Base-by-base conservation (phyloP, 208 protist genomes). In the Naegleria gruberi region DNA sequence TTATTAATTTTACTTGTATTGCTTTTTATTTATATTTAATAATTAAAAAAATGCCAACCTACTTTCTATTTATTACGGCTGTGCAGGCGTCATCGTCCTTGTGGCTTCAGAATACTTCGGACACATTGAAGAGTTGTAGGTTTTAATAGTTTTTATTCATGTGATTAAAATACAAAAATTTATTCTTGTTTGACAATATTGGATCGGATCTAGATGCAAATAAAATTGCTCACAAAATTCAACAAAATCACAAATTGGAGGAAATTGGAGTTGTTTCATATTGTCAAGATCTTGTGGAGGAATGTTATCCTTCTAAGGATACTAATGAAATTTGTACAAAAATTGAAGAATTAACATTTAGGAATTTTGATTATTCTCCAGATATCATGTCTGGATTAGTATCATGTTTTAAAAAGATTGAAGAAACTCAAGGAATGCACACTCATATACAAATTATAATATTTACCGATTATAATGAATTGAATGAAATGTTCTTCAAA, bases 361-460 rank as follows among this genome's bases (percentile, higher is more conserved):
- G 12, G 8, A 1, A 37, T 15, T 19, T 37, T 12, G 65, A 77
- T 37, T 37, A 15, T 37, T 0, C 30, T 37, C 0, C 6, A 8
- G 8, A 19, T 37, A n/a, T 77, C 12, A 77, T 77, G 65, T 37
- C 19, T 77, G 65, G 65, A 77, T 8, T 77, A 37, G 30, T 77
- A 12, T 30, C 30, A 7, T 77, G 65, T 37, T 77, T 77, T 77
- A 37, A 77, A 77, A 30, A 77, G 6, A 37, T 77, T 77, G 65
- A 77, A 77, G 65, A 77, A 77, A 37, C 17, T n/a, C 65, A 37
- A 30, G 65, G 65, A 77, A 77, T 77, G 26, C 65, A 87, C 43
- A 44, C 83, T n/a, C 41, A 87, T 19, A 55, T 8, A 57, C 83
- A 87, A 55, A 87, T 87, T 41, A 87, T 87, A 34, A 46, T 87